Evolutionary conservation across 2,329 filamentous ascomycete genomes (phyloP), one percentile per base, ranked within the genome.

Genomic region (Hymenoscyphus albidus): DNA sequence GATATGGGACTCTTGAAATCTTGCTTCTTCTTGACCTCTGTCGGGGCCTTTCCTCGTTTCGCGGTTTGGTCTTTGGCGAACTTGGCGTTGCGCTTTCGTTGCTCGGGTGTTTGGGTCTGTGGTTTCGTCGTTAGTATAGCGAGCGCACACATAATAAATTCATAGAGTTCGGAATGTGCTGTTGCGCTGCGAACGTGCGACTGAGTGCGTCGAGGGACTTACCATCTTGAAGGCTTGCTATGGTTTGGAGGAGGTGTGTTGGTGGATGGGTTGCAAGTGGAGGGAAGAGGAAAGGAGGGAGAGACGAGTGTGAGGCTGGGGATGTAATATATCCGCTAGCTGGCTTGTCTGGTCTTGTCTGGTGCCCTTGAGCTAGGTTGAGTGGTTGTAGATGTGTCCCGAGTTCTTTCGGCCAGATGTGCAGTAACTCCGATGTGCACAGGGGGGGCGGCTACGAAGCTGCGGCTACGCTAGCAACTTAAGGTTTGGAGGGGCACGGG

Each of bases 71-170:
- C 83, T 76, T 89, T 88, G 70, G 84, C 88, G 79, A 92, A 96
- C 78, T 90, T 89, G 74, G 85, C 85, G 81, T 95, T 95, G 68
- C 89, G 88, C 74, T 87, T 87, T 77, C 91, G 88, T 82, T 95
- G 92, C 78, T 92, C 85, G 71, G 89, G 91, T 71, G 91, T 95
- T 88, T 94, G 91, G 72, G 88, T 90, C 90, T 93, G 74, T 13
- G 18, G 31, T 22, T 9, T 12, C 7, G 0, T 22, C 9, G 7
- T 51, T 51, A 51, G 44, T 12, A 22, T 12, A 22, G n/a, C 7
- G 16, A 22, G 7, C 22, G 18, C 12, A 51, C 27, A 27, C 22
- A 27, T 27, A 2, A 2, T 27, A 1, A 27, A 27, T 27, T 27
- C 27, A 27, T 27, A 27, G 27, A 27, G 27, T 27, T 27, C 27